Base-by-base conservation (phyloP, 2,329 filamentous ascomycete species). In the Aspergillus sp. region DNA sequence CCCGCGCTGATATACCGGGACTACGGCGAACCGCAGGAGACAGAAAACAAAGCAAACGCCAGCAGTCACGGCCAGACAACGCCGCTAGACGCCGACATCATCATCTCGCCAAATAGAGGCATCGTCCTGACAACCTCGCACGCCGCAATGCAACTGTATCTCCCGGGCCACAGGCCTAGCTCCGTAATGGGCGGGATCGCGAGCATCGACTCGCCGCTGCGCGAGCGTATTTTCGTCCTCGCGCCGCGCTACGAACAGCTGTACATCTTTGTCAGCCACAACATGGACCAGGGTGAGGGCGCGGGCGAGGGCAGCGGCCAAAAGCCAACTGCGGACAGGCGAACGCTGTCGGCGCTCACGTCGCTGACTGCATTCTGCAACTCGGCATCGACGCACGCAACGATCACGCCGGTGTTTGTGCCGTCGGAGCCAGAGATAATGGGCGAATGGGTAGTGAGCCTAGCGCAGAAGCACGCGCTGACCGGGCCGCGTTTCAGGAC, bases 81-180 rank as follows among this genome's bases (percentile, higher is more conserved):
- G 24, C 34, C 34, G 16, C 27, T 26, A 5, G 54, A 61, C 42
- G 54, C 83, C 2, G 86, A 94, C 46, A 57, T 94, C 3, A 72
- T 81, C 1, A 47, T 88, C 4, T 83, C 83, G 0, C 76, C 83
- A 0, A 67, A 65, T 0, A 75, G 72, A 0, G 86, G 82, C 0
- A 61, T 93, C 2, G 55, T 93, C 1, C 50, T 82, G 13, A 83
- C 83, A 1, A 82, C 74, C 0, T 61, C 88, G 4, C 74, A 88
- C 39, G 76, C 80, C 42, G 68, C 82, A 15, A 80, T 78, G 26
- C 88, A 94, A 48, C 74, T 69, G 29, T 67, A 80, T 2, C 64
- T 86, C 0, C 83, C 84, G 0, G 78, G 79, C 0, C 69, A 75
- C 32, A 63, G 55, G 6, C 40, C 47, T 10, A 24, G 10, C 13